Percentiles rank a stretch among this genome's conserved stretches.
Evolutionary conservation across 176 grass and related monocot genomes (phyloP).

Genomic region (Dendrocalamus sinicus): DNA sequence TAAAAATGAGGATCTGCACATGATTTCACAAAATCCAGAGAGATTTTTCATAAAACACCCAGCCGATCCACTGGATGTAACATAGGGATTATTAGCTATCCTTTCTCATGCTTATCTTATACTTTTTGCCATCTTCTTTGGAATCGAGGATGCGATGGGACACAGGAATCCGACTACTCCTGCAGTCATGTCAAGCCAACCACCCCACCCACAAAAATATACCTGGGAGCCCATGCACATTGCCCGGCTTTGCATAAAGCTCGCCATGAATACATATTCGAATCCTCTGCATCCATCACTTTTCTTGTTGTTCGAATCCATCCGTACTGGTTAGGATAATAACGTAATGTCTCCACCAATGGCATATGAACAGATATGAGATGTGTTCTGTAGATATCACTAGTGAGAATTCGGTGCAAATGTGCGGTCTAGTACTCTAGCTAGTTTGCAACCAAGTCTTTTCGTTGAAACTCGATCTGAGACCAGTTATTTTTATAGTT

Average conservation of each 20-base stretch:
- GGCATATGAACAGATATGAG: background rate
- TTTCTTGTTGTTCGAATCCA: constrained; percentile 43
- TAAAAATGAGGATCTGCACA: too few species aligned
- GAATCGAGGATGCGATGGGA: constrained; percentile 13
- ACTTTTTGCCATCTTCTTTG: background rate
- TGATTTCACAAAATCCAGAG: too few species aligned
- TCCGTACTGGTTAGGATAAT: constrained; percentile 6
- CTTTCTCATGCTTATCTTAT: constrained; percentile 2
- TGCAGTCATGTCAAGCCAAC: constrained; percentile 2
- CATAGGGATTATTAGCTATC: background rate
- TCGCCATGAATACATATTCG: background rate
- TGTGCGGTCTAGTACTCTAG: background rate
- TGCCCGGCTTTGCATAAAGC: constrained; percentile 13
- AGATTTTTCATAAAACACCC: too few species aligned
- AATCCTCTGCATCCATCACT: background rate
- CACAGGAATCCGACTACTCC: background rate
- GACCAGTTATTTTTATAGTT: background rate
- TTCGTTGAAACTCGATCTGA: background rate
- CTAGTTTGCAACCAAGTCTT: background rate
- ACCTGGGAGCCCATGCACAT: background rate
- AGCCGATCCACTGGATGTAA: too few species aligned
- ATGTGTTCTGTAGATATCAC: background rate
- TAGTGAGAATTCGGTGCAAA: background rate
- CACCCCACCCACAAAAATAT: background rate
- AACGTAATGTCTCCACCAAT: background rate